These are phyloP conservation scores for Alternaria infectoria DNA, from an alignment of 2,329 filamentous ascomycete species.

Conservation along the genomic window DNA sequence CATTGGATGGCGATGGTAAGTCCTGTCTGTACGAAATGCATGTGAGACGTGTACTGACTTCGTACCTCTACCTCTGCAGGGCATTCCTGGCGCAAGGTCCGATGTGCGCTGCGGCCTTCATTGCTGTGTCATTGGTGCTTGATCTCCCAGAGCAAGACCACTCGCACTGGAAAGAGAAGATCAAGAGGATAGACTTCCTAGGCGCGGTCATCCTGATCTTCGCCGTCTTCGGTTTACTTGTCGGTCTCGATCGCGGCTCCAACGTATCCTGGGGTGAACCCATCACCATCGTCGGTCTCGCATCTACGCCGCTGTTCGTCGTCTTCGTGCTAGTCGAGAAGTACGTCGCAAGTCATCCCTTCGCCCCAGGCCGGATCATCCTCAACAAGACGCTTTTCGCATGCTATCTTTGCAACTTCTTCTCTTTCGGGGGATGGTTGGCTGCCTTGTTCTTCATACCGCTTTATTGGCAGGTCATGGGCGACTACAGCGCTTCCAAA, in stretches of 20 bases:
- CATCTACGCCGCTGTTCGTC: slow-evolving; percentile 64
- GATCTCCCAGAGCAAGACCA: slow-evolving; percentile 65
- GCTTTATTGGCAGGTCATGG: slow-evolving; percentile 76
- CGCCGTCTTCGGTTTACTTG: slow-evolving; percentile 69
- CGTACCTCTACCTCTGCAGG: slow-evolving; percentile 30
- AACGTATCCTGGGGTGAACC: slow-evolving; percentile 71
- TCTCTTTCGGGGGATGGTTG: slow-evolving; percentile 67
- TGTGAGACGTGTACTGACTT: no score
- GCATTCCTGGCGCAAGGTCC: slow-evolving; percentile 75
- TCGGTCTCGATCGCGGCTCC: slow-evolving; percentile 75
- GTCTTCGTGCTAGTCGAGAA: slow-evolving; percentile 74
- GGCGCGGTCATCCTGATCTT: slow-evolving; percentile 70
- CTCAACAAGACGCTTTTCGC: slow-evolving; percentile 70
- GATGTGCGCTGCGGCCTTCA: slow-evolving; percentile 68
- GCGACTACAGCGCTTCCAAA: slow-evolving; percentile 66
- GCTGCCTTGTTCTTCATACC: slow-evolving; percentile 75
- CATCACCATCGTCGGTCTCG: slow-evolving; percentile 64
- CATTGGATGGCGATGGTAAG: slow-evolving; percentile 70
- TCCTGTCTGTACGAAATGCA: no score
- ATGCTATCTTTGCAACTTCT: slow-evolving; percentile 75
- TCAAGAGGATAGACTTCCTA: slow-evolving; percentile 74
- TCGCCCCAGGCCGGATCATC: slow-evolving; percentile 76
- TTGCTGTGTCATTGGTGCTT: slow-evolving; percentile 68
- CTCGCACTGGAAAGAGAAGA: slow-evolving; percentile 68
- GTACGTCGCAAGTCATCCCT: slow-evolving; percentile 71